These are phyloP conservation scores for Bipolaris bicolor DNA, from an alignment of 2,329 filamentous ascomycete species.

Conservation along the genomic window DNA sequence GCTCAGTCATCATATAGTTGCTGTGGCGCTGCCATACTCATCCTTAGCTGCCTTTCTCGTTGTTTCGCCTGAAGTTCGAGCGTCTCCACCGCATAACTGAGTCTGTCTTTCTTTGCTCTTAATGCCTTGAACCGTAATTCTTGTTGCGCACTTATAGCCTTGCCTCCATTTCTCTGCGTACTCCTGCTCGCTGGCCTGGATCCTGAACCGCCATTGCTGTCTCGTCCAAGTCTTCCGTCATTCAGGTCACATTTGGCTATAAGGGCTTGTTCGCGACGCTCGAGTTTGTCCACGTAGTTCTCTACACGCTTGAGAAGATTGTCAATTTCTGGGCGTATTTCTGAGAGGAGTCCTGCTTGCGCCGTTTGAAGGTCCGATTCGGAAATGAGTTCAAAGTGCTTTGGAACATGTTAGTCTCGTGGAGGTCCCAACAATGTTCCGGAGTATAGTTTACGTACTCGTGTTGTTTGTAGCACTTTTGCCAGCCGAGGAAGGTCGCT, in stretches of 20 bases:
- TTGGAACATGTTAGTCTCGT: slow-evolving; percentile 7
- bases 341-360: slow-evolving; percentile 82
- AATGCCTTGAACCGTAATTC: slow-evolving; percentile 69
- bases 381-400: slow-evolving; percentile 94
- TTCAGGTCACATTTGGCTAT: slow-evolving; percentile 84
- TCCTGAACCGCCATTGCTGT: slow-evolving; percentile 30
- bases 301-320: slow-evolving; percentile 82
- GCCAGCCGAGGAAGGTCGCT: slow-evolving; percentile 67
- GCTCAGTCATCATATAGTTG: slow-evolving; percentile 44
- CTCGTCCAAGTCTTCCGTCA: slow-evolving; percentile 68
- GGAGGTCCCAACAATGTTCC: background rate
- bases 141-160: slow-evolving; percentile 55
- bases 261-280: slow-evolving; percentile 80
- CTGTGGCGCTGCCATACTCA: slow-evolving; percentile 68
- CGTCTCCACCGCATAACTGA: slow-evolving; percentile 85
- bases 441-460: slow-evolving; percentile 52
- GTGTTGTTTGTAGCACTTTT: slow-evolving; percentile 67
- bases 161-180: slow-evolving; percentile 33
- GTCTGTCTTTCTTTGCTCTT: slow-evolving; percentile 79
- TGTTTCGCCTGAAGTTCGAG: slow-evolving; percentile 86
- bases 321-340: slow-evolving; percentile 86
- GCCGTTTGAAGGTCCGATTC: slow-evolving; percentile 81
- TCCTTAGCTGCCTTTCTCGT: slow-evolving; percentile 71
- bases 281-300: slow-evolving; percentile 80
- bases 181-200: slow-evolving; percentile 33